Percentiles rank a stretch among this genome's conserved stretches.
These are phyloP conservation scores for Apophysomyces trapeziformis DNA, from an alignment of 371 early-diverging fungal genomes.

Conservation along the genomic window DNA sequence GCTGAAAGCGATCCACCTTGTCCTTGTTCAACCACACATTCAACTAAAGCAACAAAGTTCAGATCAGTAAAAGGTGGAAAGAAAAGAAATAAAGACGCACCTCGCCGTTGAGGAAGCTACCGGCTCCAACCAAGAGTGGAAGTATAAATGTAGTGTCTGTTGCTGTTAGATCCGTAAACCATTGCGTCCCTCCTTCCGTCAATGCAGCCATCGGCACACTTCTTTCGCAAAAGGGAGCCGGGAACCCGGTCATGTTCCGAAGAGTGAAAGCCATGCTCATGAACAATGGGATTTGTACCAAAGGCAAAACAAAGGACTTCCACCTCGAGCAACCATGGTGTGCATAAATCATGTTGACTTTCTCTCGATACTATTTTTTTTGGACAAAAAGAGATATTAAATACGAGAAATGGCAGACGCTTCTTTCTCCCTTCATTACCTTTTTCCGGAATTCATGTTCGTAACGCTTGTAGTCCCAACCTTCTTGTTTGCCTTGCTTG, in stretches of 20 bases:
- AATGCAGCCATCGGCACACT: constrained; percentile 54
- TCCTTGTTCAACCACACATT: constrained; percentile 47
- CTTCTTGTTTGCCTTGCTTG: constrained; percentile 42
- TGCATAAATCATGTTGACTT: constrained; percentile 63
- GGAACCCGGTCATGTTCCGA: constrained; percentile 67
- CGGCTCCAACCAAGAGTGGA: constrained; percentile 71
- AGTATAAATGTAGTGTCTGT: constrained; percentile 75
- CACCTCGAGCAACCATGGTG: constrained; percentile 67
- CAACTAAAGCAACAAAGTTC: constrained; percentile 35
- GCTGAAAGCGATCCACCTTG: constrained; percentile 14
- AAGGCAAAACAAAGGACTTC: constrained; percentile 68
- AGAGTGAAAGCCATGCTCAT: constrained; percentile 72
- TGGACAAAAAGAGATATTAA: not conserved
- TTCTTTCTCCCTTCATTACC: constrained; percentile 22
- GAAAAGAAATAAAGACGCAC: constrained; percentile 35
- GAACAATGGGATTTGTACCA: constrained; percentile 80
- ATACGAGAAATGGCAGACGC: not conserved
- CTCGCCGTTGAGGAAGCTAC: constrained; percentile 74
- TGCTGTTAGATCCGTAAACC: constrained; percentile 73
- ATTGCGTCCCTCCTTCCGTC: constrained; percentile 65
- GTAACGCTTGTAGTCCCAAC: constrained; percentile 51
- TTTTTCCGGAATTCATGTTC: constrained; percentile 54
- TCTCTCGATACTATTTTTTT: constrained; percentile 54
- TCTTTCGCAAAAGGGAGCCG: constrained; percentile 54
- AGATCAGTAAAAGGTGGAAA: not conserved